A percentile compares a stretch with the other conserved stretches of the same genome.
These are phyloP conservation scores for Bipolaris oryzae DNA, from an alignment of 2,329 filamentous ascomycete species.

Conservation along the genomic window DNA sequence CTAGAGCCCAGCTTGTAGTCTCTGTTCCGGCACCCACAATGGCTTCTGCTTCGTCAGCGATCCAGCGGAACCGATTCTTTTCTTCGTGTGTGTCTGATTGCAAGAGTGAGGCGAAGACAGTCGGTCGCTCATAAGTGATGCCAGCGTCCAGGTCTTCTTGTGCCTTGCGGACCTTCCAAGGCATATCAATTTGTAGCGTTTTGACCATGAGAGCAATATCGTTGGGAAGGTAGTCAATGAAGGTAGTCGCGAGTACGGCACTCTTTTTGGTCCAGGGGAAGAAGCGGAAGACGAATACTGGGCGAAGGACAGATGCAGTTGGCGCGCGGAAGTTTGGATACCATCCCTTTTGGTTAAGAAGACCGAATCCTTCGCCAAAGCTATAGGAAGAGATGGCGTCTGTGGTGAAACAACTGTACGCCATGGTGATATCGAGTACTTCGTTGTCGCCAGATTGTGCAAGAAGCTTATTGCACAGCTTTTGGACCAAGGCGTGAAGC, in stretches of 20 bases:
- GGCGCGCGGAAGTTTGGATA: slow-evolving; percentile 36
- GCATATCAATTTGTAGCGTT: slow-evolving; percentile 37
- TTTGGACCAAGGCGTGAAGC: slow-evolving; percentile 25
- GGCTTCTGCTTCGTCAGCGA: slow-evolving; percentile 41
- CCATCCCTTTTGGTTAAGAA: slow-evolving; percentile 34
- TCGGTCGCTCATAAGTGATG: slow-evolving; percentile 32
- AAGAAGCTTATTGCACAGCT: slow-evolving; percentile 35
- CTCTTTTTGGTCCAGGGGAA: slow-evolving; percentile 32
- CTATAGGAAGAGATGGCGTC: slow-evolving; percentile 34
- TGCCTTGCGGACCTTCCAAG: slow-evolving; percentile 26
- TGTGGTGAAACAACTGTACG: slow-evolving; percentile 35
- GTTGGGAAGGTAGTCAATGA: slow-evolving; percentile 30
- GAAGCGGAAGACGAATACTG: slow-evolving; percentile 35
- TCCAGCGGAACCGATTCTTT: slow-evolving; percentile 28
- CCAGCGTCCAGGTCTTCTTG: slow-evolving; percentile 31
- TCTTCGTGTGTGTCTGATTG: slow-evolving; percentile 23
- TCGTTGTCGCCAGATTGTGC: slow-evolving; percentile 22
- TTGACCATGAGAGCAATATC: slow-evolving; percentile 28
- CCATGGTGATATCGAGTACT: slow-evolving; percentile 34
- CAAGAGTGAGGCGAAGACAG: slow-evolving; percentile 30
- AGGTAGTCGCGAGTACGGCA: slow-evolving; percentile 20
- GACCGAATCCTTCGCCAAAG: slow-evolving; percentile 32
- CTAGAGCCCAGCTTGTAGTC: slow-evolving; percentile 39
- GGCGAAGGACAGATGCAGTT: slow-evolving; percentile 21
- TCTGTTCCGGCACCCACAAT: slow-evolving; percentile 45